Evolutionary conservation across 139 green algal species (phyloP).

Genomic region (Coccomyxa sp.): DNA sequence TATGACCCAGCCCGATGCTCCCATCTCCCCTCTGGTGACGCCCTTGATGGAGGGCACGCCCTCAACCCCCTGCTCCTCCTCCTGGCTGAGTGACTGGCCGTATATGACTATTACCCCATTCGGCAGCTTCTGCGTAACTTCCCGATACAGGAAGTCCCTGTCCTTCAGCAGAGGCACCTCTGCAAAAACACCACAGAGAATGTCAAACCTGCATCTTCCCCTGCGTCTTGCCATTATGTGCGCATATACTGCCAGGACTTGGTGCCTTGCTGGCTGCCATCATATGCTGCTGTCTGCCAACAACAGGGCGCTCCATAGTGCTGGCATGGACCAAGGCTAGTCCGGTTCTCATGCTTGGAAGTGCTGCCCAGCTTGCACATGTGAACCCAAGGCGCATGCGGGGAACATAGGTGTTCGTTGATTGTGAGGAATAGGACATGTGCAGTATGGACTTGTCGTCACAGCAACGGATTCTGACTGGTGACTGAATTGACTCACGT

Average conservation of each 20-base stretch:
- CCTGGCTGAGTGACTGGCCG: neutral
- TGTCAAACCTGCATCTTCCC: neutral
- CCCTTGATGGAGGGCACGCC: neutral
- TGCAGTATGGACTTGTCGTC: too few relatives aligned
- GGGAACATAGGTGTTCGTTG: neutral
- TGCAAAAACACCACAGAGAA: neutral
- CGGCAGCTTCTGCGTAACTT: neutral
- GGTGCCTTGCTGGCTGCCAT: neutral
- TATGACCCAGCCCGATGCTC: neutral
- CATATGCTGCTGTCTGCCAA: neutral
- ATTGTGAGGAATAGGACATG: too few relatives aligned
- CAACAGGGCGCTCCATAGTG: too few relatives aligned
- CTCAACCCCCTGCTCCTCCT: neutral
- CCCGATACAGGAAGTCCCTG: constrained; percentile 1
- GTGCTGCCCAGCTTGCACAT: neutral
- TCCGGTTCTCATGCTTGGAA: neutral
- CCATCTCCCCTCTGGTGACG: neutral
- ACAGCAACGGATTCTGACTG: too few relatives aligned
- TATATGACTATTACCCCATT: neutral
- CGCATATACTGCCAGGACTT: neutral
- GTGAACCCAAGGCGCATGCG: neutral
- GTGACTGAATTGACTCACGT: neutral
- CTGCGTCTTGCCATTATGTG: neutral
- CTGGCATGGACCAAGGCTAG: neutral
- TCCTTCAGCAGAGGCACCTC: neutral